A percentile compares a stretch with the other conserved stretches of the same genome.
These are phyloP conservation scores for Teunomyces barrocoloradensis DNA, from an alignment of 805 yeast genomes.

Conservation along the genomic window DNA sequence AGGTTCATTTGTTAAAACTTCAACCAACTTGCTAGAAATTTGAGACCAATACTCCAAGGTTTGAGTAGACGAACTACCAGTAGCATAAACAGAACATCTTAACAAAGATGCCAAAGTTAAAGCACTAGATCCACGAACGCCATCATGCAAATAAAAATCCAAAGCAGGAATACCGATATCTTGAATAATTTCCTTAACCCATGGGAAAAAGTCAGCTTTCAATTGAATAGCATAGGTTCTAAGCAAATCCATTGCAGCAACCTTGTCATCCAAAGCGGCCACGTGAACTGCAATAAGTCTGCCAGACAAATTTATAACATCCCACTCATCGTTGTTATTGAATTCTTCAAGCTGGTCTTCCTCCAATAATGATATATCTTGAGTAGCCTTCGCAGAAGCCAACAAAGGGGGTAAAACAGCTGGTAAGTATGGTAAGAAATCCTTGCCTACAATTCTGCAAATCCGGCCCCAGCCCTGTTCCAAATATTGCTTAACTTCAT, in stretches of 20 bases:
- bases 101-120: slow-evolving; percentile 76
- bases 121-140: slow-evolving; percentile 90
- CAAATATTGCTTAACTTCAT: slow-evolving; percentile 80
- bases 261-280: slow-evolving; percentile 90
- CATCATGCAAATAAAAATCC: slow-evolving; percentile 89
- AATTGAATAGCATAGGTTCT: slow-evolving; percentile 82
- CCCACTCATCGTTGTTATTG: slow-evolving; percentile 90
- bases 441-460: slow-evolving; percentile 80
- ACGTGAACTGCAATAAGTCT: slow-evolving; percentile 94
- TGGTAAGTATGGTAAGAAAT: slow-evolving; percentile 79
- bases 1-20: slow-evolving; percentile 72
- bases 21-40: slow-evolving; percentile 64
- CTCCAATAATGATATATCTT: slow-evolving; percentile 84
- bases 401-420: slow-evolving; percentile 88
- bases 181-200: slow-evolving; percentile 71
- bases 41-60: slow-evolving; percentile 70
- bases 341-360: slow-evolving; percentile 83
- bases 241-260: slow-evolving; percentile 84
- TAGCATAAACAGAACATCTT: slow-evolving; percentile 55
- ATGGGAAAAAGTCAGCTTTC: slow-evolving; percentile 78
- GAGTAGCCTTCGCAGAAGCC: slow-evolving; percentile 82
- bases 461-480: slow-evolving; percentile 97
- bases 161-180: slow-evolving; percentile 86
- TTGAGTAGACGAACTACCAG: slow-evolving; percentile 55
- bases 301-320: slow-evolving; percentile 85